Evolutionary conservation across 768 basidiomycete species (phyloP).

Genomic region (Leccinum pellstonianum): DNA sequence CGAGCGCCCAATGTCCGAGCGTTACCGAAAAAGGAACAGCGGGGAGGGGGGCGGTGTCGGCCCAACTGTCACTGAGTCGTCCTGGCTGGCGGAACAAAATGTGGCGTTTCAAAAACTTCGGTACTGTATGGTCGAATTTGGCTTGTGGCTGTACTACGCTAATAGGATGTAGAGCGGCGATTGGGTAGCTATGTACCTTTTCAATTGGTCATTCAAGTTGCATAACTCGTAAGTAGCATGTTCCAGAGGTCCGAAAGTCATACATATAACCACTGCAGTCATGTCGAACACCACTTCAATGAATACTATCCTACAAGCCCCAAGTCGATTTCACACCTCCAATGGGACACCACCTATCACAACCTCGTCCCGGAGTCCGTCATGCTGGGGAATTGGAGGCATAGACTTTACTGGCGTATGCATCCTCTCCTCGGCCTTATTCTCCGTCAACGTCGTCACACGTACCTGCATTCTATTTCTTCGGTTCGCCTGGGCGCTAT

Average conservation of each 20-base stretch:
- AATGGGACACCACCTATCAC: not conserved
- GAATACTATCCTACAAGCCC: not conserved
- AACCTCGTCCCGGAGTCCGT: not conserved
- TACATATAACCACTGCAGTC: not conserved
- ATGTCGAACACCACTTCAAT: not conserved
- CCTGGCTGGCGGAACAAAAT: too few species aligned
- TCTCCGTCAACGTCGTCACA: constrained; percentile 1
- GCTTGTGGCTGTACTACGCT: too few species aligned
- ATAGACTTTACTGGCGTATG: not conserved
- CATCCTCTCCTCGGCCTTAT: not conserved
- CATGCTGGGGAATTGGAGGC: not conserved
- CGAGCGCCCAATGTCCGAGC: too few species aligned
- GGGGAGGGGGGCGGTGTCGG: too few species aligned
- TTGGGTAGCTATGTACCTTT: not conserved
- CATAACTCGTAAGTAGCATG: not conserved
- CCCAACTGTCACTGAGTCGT: too few species aligned
- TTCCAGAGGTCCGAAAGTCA: too few species aligned
- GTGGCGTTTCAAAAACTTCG: too few species aligned
- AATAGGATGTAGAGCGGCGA: too few species aligned
- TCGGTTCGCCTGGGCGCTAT: not conserved
- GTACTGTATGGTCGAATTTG: too few species aligned
- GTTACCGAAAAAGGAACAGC: too few species aligned
- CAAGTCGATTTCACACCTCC: not conserved
- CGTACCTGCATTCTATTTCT: constrained; percentile 7
- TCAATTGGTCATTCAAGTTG: not conserved